Conservation (phyloP, 2,329 filamentous ascomycete genomes). For the Aspergillus latus region DNA sequence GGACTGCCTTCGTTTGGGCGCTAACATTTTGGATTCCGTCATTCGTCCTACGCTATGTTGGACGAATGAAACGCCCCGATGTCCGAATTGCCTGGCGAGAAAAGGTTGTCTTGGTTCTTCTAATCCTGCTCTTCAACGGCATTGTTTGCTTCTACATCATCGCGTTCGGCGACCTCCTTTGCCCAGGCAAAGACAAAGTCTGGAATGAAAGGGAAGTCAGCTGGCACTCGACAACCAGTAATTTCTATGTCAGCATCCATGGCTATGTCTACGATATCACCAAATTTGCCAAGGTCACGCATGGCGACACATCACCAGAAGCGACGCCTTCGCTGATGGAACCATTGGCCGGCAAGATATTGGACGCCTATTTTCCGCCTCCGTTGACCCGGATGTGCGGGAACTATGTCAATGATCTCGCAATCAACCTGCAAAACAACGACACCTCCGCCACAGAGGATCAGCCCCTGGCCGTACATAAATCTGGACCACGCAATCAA, state of each 20-base stretch:
- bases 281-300: constrained; percentile 80
- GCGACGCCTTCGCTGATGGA: constrained; percentile 67
- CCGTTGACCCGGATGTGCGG: constrained; percentile 74
- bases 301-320: constrained; percentile 70
- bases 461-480: constrained; percentile 63
- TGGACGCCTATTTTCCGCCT: constrained; percentile 83
- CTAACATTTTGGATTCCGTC: constrained; percentile 95
- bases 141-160: constrained; percentile 90
- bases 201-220: constrained; percentile 72
- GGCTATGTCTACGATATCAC: constrained; percentile 90
- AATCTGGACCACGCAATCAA: constrained; percentile 62
- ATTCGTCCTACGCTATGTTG: constrained; percentile 72
- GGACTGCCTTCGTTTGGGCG: constrained; percentile 81
- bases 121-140: constrained; percentile 81
- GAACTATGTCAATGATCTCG: constrained; percentile 64
- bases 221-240: constrained; percentile 67
- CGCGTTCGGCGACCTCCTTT: constrained; percentile 77
- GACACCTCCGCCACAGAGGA: constrained; percentile 63
- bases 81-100: constrained; percentile 97
- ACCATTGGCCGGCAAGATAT: constrained; percentile 71
- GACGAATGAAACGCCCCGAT: constrained; percentile 95
- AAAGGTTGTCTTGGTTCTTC: constrained; percentile 76
- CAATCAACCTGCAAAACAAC: constrained; percentile 52
- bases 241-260: constrained; percentile 84
- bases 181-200: constrained; percentile 87